Base-by-base conservation (phyloP, 306 rosid species). In the Mucuna pruriens region DNA sequence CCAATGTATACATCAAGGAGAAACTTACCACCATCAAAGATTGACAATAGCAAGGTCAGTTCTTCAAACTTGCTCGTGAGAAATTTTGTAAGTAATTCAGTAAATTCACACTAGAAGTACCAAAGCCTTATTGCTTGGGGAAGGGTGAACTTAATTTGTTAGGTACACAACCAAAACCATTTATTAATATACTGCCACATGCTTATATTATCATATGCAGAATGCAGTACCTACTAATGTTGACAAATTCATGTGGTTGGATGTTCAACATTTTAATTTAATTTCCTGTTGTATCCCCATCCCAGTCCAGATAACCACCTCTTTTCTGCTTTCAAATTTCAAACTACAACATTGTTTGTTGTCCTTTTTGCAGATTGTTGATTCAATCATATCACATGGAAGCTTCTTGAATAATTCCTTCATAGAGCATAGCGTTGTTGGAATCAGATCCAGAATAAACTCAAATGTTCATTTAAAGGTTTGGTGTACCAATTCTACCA, bases 1-100 rank as follows among this genome's bases (percentile, higher is more conserved):
- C 97, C 99, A 26, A 95, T 83, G 94, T 95, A 85, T 80, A 89
- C 98, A 73, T 95, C 98, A 74, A 89, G 98, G 85, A 91, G 97
- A 88, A 95, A 92, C 95, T 85, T 95, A 62, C 98, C 98, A 15
- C 98, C 98, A 55, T 51, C 98, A 31, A 90, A 89, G 88, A 89
- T 95, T 71, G 97, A 93, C 82, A 90, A 75, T 25, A 81, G 99
- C 92, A 95, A 88, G 99, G 99, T 93, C 82, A 61, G 86, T 81
- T 77, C 60, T 71, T 74, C 65, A 69, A 57, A 63, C 25, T 71
- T 69, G 25, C 64, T 45, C 58, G 25, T 5, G 40, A 67, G 44
- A 76, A 71, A 62, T 79, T 9, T 23, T 26, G 20, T 71, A 33
- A 40, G 55, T 60, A 36, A 75, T 48, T n/a, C n/a, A n/a, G n/a